A percentile compares a stretch with the other conserved stretches of the same genome.
Evolutionary conservation across 2,329 filamentous ascomycete genomes (phyloP).

Genomic region (Claviceps pusilla): DNA sequence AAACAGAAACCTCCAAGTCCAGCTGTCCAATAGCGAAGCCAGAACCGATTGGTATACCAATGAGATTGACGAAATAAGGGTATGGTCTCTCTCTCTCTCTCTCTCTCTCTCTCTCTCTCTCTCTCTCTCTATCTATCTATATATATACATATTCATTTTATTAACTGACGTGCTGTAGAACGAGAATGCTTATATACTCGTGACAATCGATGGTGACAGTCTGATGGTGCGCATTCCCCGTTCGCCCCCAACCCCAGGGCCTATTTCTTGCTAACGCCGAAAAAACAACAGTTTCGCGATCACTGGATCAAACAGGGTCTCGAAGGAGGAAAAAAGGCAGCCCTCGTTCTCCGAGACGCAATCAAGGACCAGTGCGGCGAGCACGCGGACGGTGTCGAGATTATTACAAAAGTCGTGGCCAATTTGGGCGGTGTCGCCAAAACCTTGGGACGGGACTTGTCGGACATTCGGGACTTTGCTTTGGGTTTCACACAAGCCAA

Average conservation of each 20-base stretch:
- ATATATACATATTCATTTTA: too few species aligned
- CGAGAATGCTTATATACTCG: slow-evolving; percentile 42
- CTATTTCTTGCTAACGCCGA: slow-evolving; percentile 4
- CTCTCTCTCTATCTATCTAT: background rate
- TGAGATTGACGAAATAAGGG: slow-evolving; percentile 31
- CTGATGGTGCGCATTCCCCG: slow-evolving; percentile 31
- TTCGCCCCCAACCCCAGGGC: background rate
- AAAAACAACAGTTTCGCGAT: slow-evolving; percentile 37
- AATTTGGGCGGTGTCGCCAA: slow-evolving; percentile 36
- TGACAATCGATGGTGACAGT: slow-evolving; percentile 49
- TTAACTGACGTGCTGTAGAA: slow-evolving; percentile 20
- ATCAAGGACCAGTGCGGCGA: slow-evolving; percentile 32
- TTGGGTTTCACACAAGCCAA: slow-evolving; percentile 44
- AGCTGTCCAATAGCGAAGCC: slow-evolving; percentile 25
- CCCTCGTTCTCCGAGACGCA: slow-evolving; percentile 31
- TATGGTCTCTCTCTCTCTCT: slow-evolving; percentile 14
- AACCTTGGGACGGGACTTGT: slow-evolving; percentile 33
- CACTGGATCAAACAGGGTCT: slow-evolving; percentile 37
- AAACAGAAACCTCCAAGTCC: slow-evolving; percentile 35
- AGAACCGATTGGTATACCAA: slow-evolving; percentile 20
- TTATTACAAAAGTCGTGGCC: slow-evolving; percentile 41
- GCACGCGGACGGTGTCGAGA: slow-evolving; percentile 31
- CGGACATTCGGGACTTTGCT: slow-evolving; percentile 40
- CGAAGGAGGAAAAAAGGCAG: slow-evolving; percentile 39
- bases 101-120: background rate